Base-by-base conservation (phyloP, 257 asterid genomes). In the Fraxinus cuspidata region DNA sequence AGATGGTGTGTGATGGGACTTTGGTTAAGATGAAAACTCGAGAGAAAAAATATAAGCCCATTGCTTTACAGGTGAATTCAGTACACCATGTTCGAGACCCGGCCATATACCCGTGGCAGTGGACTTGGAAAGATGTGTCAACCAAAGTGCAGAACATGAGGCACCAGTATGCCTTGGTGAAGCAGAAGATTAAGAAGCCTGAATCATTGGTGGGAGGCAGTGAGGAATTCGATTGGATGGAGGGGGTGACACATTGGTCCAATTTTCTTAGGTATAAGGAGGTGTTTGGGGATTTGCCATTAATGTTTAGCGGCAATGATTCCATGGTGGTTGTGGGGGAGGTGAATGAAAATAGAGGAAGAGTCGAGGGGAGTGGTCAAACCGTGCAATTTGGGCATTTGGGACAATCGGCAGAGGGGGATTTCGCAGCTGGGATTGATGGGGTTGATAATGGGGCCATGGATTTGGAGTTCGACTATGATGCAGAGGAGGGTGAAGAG, bases 81-180 rank as follows among this genome's bases (percentile, higher is more conserved):
- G 37, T 89, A 77, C 99, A 96, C 88, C 83, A 90, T 82, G 84
- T 42, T 29, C 83, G 83, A 2, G 95, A 93, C 85, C 97, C 97
- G 2, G 76, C 83, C 3, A 71, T 86, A 0, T 93, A 87, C 71
- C 99, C 98, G 6, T 96, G 98, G 99, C 98, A 86, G 28, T 96
- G 99, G 99, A 86, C 91, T 73, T 93, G 99, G 99, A 96, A 93
- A 75, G 99, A 96, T 78, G 97, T 96, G 25, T 96, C 99, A 16
- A 90, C 97, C 29, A 96, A 96, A 71, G 97, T 96, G 77, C 99
- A 93, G 85, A 96, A 96, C 77, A 96, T 96, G 99, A 90, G 99
- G 90, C 98, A 96, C 77, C 99, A 96, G 83, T 96, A 93, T 86
- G 87, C 95, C 32, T 82, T 96, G 9, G 99, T 96, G 82, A 96